A percentile compares a stretch with the other conserved stretches of the same genome.
Evolutionary conservation across 805 yeast species (phyloP).

Genomic region (Scheffersomyces lignosus): DNA sequence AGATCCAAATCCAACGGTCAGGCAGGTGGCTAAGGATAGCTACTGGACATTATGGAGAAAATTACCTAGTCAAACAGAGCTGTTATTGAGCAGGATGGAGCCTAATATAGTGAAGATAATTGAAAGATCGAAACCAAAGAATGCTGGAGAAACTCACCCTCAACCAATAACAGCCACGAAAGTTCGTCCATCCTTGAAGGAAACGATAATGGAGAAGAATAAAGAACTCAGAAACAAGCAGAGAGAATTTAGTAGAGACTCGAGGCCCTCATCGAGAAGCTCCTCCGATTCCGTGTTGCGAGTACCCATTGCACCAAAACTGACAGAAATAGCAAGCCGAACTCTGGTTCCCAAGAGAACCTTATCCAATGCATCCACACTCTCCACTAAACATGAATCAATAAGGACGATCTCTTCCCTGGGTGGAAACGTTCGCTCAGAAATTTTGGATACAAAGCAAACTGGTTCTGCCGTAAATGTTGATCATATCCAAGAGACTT

Average conservation of each 20-base stretch:
- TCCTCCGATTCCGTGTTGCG: not conserved
- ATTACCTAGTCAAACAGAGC: constrained; percentile 54
- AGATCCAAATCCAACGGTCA: constrained; percentile 79
- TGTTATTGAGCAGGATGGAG: constrained; percentile 22
- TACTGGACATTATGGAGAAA: constrained; percentile 67
- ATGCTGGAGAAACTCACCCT: not conserved
- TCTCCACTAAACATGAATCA: too few species aligned
- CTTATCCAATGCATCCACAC: not conserved
- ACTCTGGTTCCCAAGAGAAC: not conserved
- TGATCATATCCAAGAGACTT: constrained; percentile 1
- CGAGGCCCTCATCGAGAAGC: constrained; percentile 22
- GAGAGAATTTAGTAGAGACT: constrained; percentile 13
- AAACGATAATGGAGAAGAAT: constrained; percentile 45
- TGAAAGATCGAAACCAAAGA: constrained; percentile 12
- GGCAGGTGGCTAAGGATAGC: constrained; percentile 70
- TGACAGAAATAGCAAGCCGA: too few species aligned
- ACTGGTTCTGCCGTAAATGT: constrained; percentile 1
- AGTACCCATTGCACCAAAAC: too few species aligned
- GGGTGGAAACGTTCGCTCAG: too few species aligned
- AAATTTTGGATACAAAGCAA: not conserved
- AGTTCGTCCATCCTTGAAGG: constrained; percentile 48
- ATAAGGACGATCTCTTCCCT: too few species aligned
- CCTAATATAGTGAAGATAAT: constrained; percentile 11
- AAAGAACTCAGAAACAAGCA: constrained; percentile 32
- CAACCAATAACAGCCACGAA: constrained; percentile 9